These are phyloP conservation scores for Cryptosporidium ryanae DNA, from an alignment of 169 alveolate genomes.

Conservation along the genomic window DNA sequence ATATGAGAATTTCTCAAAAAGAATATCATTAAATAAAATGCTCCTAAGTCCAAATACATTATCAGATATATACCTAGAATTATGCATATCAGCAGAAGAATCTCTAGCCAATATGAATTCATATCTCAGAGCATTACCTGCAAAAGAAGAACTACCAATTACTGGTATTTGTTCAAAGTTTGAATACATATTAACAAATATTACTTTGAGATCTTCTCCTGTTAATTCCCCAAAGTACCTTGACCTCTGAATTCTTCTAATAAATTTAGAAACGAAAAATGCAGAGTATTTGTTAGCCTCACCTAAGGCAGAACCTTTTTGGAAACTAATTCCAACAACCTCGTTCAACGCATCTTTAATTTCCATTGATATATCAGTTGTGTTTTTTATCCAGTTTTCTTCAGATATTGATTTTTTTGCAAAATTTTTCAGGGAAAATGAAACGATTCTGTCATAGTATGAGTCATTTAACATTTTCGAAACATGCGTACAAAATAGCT, in stretches of 20 bases:
- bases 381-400: constrained; percentile 22
- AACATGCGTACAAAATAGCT: constrained; percentile 19
- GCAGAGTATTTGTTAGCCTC: constrained; percentile 47
- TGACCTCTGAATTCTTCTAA: constrained; percentile 46
- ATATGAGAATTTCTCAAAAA: constrained; percentile 21
- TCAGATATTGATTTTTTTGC: constrained; percentile 18
- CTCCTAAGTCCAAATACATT: constrained; percentile 27
- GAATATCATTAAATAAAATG: constrained; percentile 9
- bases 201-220: background rate
- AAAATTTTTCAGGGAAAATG: constrained; percentile 27
- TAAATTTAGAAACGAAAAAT: constrained; percentile 30
- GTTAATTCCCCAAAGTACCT: constrained; percentile 10
- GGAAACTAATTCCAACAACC: constrained; percentile 14
- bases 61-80: constrained; percentile 15
- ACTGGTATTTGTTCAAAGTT: constrained; percentile 16
- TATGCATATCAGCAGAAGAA: constrained; percentile 33
- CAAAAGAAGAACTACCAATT: constrained; percentile 51
- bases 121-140: constrained; percentile 37
- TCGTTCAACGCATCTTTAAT: background rate
- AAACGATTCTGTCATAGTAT: constrained; percentile 1
- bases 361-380: background rate
- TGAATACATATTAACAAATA: constrained; percentile 14
- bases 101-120: constrained; percentile 32
- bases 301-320: constrained; percentile 14
- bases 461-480: constrained; percentile 23